A percentile compares a stretch with the other conserved stretches of the same genome.
These are phyloP conservation scores for Albophoma yamanashiensis DNA, from an alignment of 2,329 filamentous ascomycete genomes.

Conservation along the genomic window DNA sequence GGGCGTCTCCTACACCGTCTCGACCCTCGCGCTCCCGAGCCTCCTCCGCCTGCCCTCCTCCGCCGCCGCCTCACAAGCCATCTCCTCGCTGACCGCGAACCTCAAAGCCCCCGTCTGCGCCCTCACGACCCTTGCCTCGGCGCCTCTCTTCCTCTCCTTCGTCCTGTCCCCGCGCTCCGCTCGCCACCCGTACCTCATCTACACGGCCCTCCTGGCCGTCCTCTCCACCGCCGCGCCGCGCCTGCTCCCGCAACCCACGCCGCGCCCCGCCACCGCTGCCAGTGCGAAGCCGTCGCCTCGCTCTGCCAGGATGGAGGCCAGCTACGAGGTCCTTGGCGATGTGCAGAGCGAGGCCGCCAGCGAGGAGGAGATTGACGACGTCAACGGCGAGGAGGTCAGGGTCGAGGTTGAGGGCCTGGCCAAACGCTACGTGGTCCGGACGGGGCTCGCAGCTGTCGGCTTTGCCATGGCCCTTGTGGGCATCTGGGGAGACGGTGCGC, in stretches of 20 bases:
- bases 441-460: constrained; percentile 40
- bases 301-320: constrained; percentile 50
- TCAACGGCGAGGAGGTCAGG: constrained; percentile 54
- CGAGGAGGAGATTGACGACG: constrained; percentile 38
- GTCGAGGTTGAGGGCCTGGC: constrained; percentile 44
- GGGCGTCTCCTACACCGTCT: constrained; percentile 83
- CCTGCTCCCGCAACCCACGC: constrained; percentile 28
- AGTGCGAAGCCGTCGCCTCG: constrained; percentile 17
- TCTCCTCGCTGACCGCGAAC: constrained; percentile 53
- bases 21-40: constrained; percentile 65
- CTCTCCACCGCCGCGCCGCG: constrained; percentile 46
- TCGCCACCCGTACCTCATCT: constrained; percentile 83
- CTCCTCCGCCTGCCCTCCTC: constrained; percentile 75
- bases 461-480: constrained; percentile 53
- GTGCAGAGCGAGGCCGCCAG: constrained; percentile 36
- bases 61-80: constrained; percentile 56
- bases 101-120: constrained; percentile 55
- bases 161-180: constrained; percentile 60
- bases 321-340: constrained; percentile 58
- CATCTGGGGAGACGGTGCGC: constrained; percentile 53
- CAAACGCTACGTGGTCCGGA: constrained; percentile 42
- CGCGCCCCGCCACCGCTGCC: constrained; percentile 13
- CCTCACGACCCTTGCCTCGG: constrained; percentile 57
- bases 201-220: constrained; percentile 62
- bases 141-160: constrained; percentile 69